phyloP scores from a whole-genome alignment of 73 alveolate genomes.

The Blepharisma japonicum region DNA sequence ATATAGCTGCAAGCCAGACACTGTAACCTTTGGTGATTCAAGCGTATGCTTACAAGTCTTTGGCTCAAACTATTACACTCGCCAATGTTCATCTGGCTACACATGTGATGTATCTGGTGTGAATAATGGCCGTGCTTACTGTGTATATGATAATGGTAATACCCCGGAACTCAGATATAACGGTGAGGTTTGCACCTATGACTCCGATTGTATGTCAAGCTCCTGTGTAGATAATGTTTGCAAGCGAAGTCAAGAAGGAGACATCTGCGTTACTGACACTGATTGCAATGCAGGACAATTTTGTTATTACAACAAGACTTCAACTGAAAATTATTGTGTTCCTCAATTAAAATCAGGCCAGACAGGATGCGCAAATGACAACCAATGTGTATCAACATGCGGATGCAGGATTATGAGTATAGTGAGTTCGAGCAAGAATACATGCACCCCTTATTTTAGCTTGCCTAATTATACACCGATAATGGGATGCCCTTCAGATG shows the following conservation, averaged over 20 bases:
- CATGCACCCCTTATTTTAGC: neutral
- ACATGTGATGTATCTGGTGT: no score
- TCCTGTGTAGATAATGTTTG: neutral
- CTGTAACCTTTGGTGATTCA: no score
- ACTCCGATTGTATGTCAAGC: constrained; percentile 4
- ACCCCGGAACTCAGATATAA: neutral
- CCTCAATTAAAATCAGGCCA: neutral
- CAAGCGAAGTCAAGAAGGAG: constrained; percentile 13
- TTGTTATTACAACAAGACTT: neutral
- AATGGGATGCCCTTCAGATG: neutral
- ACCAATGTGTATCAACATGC: neutral
- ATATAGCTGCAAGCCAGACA: no score
- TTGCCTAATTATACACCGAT: neutral
- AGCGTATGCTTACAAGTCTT: no score
- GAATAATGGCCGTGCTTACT: no score
- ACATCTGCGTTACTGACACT: neutral
- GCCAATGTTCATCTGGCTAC: no score
- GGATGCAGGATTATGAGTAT: neutral
- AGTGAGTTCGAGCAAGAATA: neutral
- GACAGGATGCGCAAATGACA: neutral
- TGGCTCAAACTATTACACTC: no score
- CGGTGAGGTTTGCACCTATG: constrained; percentile 1
- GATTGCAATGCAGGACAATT: constrained; percentile 10
- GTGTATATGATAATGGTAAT: no score
- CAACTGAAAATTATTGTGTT: neutral